Evolutionary conservation across 2,329 filamentous ascomycete species (phyloP).

Genomic region (Tolypocladium album): DNA sequence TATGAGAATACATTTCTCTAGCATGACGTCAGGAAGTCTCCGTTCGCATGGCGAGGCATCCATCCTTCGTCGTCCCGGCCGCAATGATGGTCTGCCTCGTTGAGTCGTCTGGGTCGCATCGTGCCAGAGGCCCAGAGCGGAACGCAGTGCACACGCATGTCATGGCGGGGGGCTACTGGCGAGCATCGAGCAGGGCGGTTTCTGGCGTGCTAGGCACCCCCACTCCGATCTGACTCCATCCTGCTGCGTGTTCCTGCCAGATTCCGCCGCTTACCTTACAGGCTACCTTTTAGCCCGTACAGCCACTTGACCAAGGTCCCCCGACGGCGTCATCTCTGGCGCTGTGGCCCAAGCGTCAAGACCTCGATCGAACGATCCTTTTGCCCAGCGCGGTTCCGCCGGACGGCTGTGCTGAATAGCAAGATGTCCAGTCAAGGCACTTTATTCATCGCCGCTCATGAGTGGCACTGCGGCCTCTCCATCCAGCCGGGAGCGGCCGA

Average conservation of each 20-base stretch:
- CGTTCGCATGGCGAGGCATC: not conserved
- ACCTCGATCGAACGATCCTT: not conserved
- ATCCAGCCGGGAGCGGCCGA: not conserved
- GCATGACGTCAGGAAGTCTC: not conserved
- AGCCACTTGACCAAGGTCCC: not conserved
- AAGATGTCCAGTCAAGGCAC: not conserved
- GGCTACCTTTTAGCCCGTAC: not conserved
- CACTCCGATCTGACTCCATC: slow-evolving; percentile 1
- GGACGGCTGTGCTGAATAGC: not conserved
- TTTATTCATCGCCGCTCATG: not conserved
- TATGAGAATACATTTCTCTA: not conserved
- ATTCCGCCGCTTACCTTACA: slow-evolving; percentile 1
- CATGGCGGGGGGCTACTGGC: not conserved
- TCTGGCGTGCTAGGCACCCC: not conserved
- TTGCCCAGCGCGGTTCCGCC: not conserved
- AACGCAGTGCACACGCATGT: not conserved
- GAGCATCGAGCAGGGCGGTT: not conserved
- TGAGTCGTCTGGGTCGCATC: not conserved
- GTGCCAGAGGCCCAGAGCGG: not conserved
- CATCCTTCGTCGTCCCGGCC: not conserved
- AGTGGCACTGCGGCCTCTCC: not conserved
- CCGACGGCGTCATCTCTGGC: not conserved
- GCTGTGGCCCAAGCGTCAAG: not conserved
- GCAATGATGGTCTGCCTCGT: not conserved
- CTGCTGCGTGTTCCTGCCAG: not conserved